phyloP scores from a whole-genome alignment of 2,329 filamentous ascomycete genomes.

The Claviceps maximensis region DNA sequence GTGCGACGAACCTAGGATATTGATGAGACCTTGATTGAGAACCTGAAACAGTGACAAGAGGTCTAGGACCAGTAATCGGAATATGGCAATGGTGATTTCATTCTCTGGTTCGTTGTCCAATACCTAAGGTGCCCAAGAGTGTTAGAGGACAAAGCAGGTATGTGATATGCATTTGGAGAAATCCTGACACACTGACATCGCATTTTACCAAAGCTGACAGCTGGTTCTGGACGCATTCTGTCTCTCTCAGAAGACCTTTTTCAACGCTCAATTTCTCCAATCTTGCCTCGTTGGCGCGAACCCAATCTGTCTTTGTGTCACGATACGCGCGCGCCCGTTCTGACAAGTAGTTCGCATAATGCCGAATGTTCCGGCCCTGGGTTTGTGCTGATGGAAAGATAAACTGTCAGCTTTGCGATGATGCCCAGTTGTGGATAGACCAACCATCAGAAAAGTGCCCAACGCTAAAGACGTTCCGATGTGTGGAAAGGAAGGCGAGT shows the following conservation, averaged over 20 bases:
- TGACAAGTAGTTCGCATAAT: constrained; percentile 78
- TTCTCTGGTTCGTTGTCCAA: constrained; percentile 84
- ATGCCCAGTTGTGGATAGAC: constrained; percentile 18
- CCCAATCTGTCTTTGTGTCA: constrained; percentile 80
- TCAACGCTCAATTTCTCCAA: constrained; percentile 80
- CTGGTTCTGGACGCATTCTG: constrained; percentile 79
- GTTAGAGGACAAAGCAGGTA: background rate
- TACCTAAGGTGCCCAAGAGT: constrained; percentile 38
- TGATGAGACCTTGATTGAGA: constrained; percentile 94
- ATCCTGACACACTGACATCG: constrained; percentile 47
- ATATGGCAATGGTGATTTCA: constrained; percentile 90
- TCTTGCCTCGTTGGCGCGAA: constrained; percentile 66
- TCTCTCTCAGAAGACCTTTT: constrained; percentile 84
- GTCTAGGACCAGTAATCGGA: constrained; percentile 81
- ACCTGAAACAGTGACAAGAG: constrained; percentile 83
- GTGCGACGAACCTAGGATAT: constrained; percentile 62
- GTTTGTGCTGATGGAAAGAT: constrained; percentile 54
- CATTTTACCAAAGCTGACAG: constrained; percentile 77
- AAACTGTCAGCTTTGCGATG: background rate
- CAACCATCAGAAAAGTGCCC: constrained; percentile 85
- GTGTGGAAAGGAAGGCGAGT: constrained; percentile 67
- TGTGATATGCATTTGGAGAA: too few relatives aligned
- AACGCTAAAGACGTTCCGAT: constrained; percentile 72
- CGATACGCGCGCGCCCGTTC: constrained; percentile 72
- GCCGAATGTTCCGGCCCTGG: constrained; percentile 85